Evolutionary conservation across 495 filamentous ascomycete genomes (phyloP).

Genomic region (Penicillium silybi): DNA sequence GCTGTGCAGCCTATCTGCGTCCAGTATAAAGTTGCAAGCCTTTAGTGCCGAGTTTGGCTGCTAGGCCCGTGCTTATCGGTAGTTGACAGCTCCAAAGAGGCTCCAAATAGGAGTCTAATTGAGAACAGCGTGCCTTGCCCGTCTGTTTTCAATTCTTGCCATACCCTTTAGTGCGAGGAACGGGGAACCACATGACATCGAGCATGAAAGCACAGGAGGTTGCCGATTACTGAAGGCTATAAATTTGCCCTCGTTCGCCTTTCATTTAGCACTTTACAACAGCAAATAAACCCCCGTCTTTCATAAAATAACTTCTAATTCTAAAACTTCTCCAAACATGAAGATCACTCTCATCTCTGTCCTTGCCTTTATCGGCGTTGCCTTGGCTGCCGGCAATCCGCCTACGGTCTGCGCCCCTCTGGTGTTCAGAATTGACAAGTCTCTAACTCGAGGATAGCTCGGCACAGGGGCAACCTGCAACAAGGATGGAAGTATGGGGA

Average conservation of each 20-base stretch:
- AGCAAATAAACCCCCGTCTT: neutral
- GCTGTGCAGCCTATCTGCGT: neutral
- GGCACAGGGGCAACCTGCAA: neutral
- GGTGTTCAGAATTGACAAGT: neutral
- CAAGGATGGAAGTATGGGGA: constrained; percentile 1
- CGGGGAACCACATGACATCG: neutral
- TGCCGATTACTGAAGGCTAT: neutral
- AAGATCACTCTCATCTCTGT: neutral
- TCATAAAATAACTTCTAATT: neutral
- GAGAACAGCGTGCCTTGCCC: neutral
- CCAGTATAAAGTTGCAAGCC: neutral
- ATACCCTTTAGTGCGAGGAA: neutral
- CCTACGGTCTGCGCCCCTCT: neutral
- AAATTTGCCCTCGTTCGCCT: neutral
- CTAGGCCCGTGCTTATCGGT: neutral
- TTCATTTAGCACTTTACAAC: neutral
- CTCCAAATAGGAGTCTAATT: neutral
- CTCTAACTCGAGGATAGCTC: neutral
- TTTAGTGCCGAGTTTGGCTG: neutral
- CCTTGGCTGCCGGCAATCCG: neutral
- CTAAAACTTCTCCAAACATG: neutral
- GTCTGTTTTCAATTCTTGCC: neutral
- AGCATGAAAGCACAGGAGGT: no score
- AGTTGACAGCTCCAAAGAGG: neutral
- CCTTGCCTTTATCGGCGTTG: neutral